Base-by-base conservation (phyloP, 352 stramenopile species). In the Peronospora tabacina region DNA sequence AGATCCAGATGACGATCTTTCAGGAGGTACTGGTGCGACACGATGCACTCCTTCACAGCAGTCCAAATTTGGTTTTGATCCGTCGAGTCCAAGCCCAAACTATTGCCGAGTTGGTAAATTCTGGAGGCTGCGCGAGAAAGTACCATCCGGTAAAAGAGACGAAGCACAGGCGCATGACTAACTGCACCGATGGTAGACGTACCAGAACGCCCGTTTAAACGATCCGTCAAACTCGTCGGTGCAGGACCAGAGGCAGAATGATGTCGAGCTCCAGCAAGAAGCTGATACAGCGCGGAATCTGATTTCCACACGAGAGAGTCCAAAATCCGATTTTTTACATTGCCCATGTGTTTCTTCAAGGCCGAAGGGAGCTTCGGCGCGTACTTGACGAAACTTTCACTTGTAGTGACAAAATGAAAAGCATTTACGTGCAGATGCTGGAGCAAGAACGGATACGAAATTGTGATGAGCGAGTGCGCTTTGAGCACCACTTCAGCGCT, bases 31-130 rank as follows among this genome's bases (percentile, higher is more conserved):
- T 83, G 69, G 30, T 74, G 65, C 1, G 70, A 72, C 24, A 68
- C 86, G 37, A 94, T 53, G 42, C 76, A 87, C 55, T 92, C 79
- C 52, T 89, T 92, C 26, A 92, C 73, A 28, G 78, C 79, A 2
- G 83, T 92, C 83, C 83, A 94, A 16, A 90, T 77, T 44, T 94
- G 81, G 34, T 91, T 92, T 58, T 91, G 66, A 51, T 85, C 74
- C 10, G 70, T 79, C 7, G 75, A 71, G 20, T 91, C 71, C 20
- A 94, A 68, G 19, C 73, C 62, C n/a, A 94, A 57, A 29, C 81
- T 54, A 32, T 58, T 75, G 26, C 83, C 82, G 2, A 92, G 66
- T 19, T 77, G 73, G 38, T 86, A 83, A 54, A 92, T 89, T 8
- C 83, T 75, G 3, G 75, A 85, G 3, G 83, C 83, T 1, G 79